phyloP scores from a whole-genome alignment of 2,329 filamentous ascomycete species.

The Fusarium sp. region DNA sequence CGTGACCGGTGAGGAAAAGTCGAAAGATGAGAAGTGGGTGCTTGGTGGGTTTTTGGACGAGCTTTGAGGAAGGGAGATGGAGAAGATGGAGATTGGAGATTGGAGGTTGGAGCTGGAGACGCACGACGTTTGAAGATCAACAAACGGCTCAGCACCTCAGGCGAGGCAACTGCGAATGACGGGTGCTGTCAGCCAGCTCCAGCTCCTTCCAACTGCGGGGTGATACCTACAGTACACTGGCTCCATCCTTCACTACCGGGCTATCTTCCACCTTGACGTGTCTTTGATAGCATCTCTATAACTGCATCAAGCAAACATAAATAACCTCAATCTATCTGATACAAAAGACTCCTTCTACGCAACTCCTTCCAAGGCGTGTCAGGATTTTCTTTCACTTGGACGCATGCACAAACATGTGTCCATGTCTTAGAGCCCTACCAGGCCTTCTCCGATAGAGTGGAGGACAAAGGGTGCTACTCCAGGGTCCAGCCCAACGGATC shows the following conservation, averaged over 20 bases:
- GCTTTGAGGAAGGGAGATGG: not conserved
- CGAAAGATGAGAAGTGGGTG: not conserved
- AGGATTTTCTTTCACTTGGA: not conserved
- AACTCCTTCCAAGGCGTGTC: not conserved
- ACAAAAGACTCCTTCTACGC: not conserved
- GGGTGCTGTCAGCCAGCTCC: constrained; percentile 3
- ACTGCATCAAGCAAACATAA: not conserved
- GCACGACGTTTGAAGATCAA: constrained; percentile 17
- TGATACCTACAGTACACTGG: not conserved
- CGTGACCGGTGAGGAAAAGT: not conserved
- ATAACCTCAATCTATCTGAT: not conserved
- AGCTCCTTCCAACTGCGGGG: constrained; percentile 23
- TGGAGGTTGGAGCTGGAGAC: constrained; percentile 15
- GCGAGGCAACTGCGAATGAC: constrained; percentile 21
- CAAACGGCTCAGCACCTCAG: constrained; percentile 8
- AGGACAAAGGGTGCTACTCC: constrained; percentile 13
- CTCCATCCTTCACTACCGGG: not conserved
- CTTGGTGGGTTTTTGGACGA: not conserved
- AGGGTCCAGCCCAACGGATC: constrained; percentile 31
- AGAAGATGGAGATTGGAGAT: constrained; percentile 9
- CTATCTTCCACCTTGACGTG: not conserved
- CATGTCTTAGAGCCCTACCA: constrained; percentile 5
- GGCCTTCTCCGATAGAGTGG: constrained; percentile 15
- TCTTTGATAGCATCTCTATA: not conserved
- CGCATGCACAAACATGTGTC: not conserved